Evolutionary conservation across 306 rosid genomes (phyloP).

Genomic region (Castanea sativa): DNA sequence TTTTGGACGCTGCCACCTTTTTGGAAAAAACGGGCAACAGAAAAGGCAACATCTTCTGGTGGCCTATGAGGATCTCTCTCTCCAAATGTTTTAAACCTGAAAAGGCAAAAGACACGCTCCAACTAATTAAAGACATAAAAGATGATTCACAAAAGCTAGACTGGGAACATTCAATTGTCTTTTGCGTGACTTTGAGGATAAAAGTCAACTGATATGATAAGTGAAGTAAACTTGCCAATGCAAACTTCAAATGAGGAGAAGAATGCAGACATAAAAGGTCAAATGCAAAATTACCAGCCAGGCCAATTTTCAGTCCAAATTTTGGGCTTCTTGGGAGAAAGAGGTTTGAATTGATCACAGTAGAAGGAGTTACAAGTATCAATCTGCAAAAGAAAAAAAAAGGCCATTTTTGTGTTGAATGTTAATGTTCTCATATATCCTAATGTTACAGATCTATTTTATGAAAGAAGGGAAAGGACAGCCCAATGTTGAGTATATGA

Average conservation of each 20-base stretch:
- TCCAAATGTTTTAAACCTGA: slow-evolving; percentile 94
- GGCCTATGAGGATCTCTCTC: slow-evolving; percentile 96
- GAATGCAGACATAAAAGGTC: slow-evolving; percentile 13
- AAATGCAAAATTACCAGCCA: slow-evolving; percentile 69
- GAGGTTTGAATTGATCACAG: slow-evolving; percentile 85
- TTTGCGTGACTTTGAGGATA: neutral
- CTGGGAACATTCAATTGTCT: neutral
- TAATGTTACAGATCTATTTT: slow-evolving; percentile 6
- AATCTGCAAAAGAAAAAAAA: slow-evolving; percentile 54
- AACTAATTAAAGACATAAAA: slow-evolving; percentile 5
- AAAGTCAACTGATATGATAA: neutral
- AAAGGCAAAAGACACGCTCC: slow-evolving; percentile 21
- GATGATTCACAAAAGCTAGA: slow-evolving; percentile 19
- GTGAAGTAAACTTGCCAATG: slow-evolving; percentile 2
- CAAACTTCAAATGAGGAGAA: slow-evolving; percentile 11
- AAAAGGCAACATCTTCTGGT: slow-evolving; percentile 77
- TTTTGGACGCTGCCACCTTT: slow-evolving; percentile 93
- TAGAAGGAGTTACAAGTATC: slow-evolving; percentile 91
- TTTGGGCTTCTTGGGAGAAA: slow-evolving; percentile 81
- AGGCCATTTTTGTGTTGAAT: slow-evolving; percentile 5
- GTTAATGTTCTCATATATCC: slow-evolving; percentile 5
- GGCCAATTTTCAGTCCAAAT: slow-evolving; percentile 99
- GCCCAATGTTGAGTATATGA: neutral
- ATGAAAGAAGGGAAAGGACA: neutral
- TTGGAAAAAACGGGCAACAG: slow-evolving; percentile 97